These are phyloP conservation scores for Aulographum hederae DNA, from an alignment of 2,329 filamentous ascomycete species.

Conservation along the genomic window DNA sequence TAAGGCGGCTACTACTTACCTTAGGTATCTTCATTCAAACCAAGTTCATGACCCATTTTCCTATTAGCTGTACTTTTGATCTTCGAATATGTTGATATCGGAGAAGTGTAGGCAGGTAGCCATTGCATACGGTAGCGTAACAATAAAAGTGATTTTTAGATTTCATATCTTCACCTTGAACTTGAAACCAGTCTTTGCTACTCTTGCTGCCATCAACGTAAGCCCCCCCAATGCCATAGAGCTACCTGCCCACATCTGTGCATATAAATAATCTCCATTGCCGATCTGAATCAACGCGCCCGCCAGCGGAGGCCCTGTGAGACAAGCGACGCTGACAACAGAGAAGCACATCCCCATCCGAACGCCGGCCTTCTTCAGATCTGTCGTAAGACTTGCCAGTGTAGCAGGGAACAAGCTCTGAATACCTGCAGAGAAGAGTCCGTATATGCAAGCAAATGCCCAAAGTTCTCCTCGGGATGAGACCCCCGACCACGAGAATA, in stretches of 20 bases:
- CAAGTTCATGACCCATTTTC: too few species aligned
- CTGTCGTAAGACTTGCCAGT: conserved; percentile 24
- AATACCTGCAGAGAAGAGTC: conserved; percentile 23
- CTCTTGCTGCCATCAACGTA: neutral
- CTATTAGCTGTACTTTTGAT: too few species aligned
- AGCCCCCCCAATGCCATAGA: neutral
- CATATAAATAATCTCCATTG: conserved; percentile 23
- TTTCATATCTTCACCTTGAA: neutral
- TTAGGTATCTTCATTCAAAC: too few species aligned
- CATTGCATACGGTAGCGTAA: too few species aligned
- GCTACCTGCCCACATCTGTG: conserved; percentile 25
- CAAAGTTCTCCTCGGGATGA: conserved; percentile 17
- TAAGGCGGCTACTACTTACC: too few species aligned
- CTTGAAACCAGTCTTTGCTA: neutral
- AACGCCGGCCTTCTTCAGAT: conserved; percentile 26
- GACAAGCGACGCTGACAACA: conserved; percentile 23
- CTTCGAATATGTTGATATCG: too few species aligned
- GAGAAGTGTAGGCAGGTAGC: too few species aligned
- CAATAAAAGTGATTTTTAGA: too few species aligned
- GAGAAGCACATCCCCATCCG: conserved; percentile 30
- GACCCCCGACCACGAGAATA: conserved; percentile 40
- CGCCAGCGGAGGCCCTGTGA: conserved; percentile 28
- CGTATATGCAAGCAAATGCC: conserved; percentile 26
- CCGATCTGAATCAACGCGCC: conserved; percentile 24
- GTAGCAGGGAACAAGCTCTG: conserved; percentile 27